phyloP scores from a whole-genome alignment of 2,329 filamentous ascomycete species.

The Polytolypa hystricis region DNA sequence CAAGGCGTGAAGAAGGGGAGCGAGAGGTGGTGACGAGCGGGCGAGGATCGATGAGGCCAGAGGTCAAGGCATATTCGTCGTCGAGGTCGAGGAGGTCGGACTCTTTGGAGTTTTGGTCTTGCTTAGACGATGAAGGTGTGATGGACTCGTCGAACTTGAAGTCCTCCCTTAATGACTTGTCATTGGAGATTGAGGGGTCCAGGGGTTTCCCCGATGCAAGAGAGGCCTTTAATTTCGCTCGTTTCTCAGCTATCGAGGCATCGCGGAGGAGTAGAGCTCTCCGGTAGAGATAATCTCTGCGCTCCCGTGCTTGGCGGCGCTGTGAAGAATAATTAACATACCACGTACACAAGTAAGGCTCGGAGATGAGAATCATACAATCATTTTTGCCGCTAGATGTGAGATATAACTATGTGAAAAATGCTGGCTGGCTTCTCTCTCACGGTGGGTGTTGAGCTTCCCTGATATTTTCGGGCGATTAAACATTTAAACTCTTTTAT shows the following conservation, averaged over 20 bases:
- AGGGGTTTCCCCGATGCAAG: conserved; percentile 82
- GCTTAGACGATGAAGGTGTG: conserved; percentile 60
- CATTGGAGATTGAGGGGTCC: conserved; percentile 71
- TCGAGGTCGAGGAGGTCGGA: conserved; percentile 71
- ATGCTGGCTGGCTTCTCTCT: too few relatives aligned
- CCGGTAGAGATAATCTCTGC: conserved; percentile 82
- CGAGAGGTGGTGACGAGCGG: conserved; percentile 85
- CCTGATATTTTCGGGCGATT: too few relatives aligned
- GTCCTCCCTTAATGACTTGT: conserved; percentile 71
- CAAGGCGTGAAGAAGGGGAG: conserved; percentile 71
- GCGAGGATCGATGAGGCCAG: conserved; percentile 81
- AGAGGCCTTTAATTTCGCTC: conserved; percentile 74
- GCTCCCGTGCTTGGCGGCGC: conserved; percentile 65
- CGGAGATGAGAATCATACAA: conserved; percentile 6
- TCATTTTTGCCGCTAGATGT: conserved; percentile 4
- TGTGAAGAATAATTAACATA: conserved; percentile 16
- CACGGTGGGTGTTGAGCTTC: too few relatives aligned
- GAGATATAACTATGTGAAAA: too few relatives aligned
- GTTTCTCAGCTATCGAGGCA: conserved; percentile 85
- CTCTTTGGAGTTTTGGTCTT: conserved; percentile 57
- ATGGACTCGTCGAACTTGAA: conserved; percentile 88
- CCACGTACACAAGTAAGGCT: neutral
- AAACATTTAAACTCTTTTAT: too few relatives aligned
- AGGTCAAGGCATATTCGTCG: conserved; percentile 83
- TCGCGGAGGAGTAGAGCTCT: conserved; percentile 77